Base-by-base conservation (phyloP, 371 early-diverging fungal genomes). In the Mucor irregularis region DNA sequence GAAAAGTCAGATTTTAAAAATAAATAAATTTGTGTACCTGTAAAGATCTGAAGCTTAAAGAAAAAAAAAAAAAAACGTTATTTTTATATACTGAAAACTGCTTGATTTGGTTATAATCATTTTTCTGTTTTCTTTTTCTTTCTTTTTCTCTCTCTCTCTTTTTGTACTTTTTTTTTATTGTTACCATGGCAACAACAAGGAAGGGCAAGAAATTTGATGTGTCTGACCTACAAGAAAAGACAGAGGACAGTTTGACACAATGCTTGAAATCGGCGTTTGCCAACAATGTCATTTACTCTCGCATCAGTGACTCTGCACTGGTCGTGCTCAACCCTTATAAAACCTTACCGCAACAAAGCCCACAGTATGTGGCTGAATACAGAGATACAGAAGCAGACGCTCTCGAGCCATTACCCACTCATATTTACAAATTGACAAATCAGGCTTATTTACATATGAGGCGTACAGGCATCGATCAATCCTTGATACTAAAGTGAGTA, bases 401-500 rank as follows among this genome's bases (percentile, higher is more conserved):
- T 25, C 54, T 47, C 10, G 51, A 54, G 14, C 55, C 55, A 16
- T 64, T 86, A 50, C 73, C 84, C 5, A 93, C 98, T 4, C 99
- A 97, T 69, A 84, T 94, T 9, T 97, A 88, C 69, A 87, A 91
- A 57, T 66, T 91, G 40, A 87, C 82, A 25, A 85, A 83, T 26
- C 79, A 81, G 48, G 85, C 89, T 4, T 90, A 90, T 61, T 67
- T 84, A 61, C 93, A 80, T 81, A 92, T 80, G 94, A 89, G 87
- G 71, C 85, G 82, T 71, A 90, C 90, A 71, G 92, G 82, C 47
- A 89, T 82, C 73, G 96, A 82, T 78, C 94, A 82, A 60, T 87
- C 79, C 66, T 91, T 83, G 80, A 87, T 90, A 46, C 71, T 82
- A 48, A 79, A 76, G 88, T 84, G 82, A 55, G 86, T 86, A 60